phyloP scores from a whole-genome alignment of 805 yeast species.

The Kockiozyma suomiensis region DNA sequence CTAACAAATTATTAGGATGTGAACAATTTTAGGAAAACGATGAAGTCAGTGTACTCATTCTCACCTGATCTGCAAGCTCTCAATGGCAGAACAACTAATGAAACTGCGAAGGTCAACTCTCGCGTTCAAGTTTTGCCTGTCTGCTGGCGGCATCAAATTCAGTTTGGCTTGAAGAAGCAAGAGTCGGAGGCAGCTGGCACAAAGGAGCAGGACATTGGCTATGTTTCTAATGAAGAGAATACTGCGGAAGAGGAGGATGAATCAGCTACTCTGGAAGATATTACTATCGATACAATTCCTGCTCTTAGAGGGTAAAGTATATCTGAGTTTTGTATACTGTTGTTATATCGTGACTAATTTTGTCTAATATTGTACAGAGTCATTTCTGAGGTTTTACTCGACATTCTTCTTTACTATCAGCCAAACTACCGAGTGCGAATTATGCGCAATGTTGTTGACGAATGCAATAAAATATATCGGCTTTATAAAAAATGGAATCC shows the following conservation, averaged over 20 bases:
- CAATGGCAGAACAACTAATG: constrained; percentile 23
- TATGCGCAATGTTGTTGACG: constrained; percentile 58
- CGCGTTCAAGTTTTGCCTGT: constrained; percentile 85
- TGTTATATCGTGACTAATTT: background rate
- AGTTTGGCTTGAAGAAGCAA: constrained; percentile 36
- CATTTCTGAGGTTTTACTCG: constrained; percentile 84
- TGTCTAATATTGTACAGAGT: constrained; percentile 51
- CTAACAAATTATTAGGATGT: constrained; percentile 19
- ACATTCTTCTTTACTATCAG: constrained; percentile 74
- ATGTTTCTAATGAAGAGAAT: constrained; percentile 42
- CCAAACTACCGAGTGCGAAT: constrained; percentile 66
- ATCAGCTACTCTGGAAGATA: constrained; percentile 60
- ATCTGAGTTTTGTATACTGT: background rate
- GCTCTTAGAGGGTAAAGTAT: constrained; percentile 49
- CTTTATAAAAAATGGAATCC: constrained; percentile 67
- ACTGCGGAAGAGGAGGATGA: constrained; percentile 12
- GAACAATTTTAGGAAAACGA: constrained; percentile 35
- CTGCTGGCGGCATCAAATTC: constrained; percentile 76
- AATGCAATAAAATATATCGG: constrained; percentile 64
- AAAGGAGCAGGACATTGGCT: constrained; percentile 30
- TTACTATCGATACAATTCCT: constrained; percentile 72
- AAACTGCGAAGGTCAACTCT: constrained; percentile 38
- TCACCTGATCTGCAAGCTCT: constrained; percentile 33
- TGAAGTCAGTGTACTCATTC: constrained; percentile 30
- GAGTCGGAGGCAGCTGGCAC: constrained; percentile 6